Evolutionary conservation across 2,329 filamentous ascomycete genomes (phyloP).

Genomic region (Phyllosticta paracitricarpa): DNA sequence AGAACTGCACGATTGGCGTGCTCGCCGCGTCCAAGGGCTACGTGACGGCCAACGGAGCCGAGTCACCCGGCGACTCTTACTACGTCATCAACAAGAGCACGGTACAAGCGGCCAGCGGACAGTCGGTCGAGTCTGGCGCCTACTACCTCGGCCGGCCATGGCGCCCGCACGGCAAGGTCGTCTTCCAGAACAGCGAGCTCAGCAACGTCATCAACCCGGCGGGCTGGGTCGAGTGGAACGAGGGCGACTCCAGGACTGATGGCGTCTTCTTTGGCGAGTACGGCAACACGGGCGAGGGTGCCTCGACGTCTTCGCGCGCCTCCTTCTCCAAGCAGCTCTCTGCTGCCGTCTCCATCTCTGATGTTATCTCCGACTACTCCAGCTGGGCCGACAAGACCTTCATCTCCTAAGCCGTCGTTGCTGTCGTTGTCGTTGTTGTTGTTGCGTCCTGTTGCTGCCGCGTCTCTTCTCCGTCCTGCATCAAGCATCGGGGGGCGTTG

Average conservation of each 20-base stretch:
- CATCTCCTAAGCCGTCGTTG: neutral
- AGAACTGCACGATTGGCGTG: conserved; percentile 14
- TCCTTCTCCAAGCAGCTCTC: conserved; percentile 14
- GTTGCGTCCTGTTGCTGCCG: neutral
- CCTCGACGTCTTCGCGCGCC: conserved; percentile 30
- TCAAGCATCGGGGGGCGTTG: no score
- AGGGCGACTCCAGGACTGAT: conserved; percentile 21
- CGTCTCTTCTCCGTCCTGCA: neutral
- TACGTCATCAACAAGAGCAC: conserved; percentile 44
- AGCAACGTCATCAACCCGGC: conserved; percentile 45
- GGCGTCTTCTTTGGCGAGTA: conserved; percentile 33
- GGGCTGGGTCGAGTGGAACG: conserved; percentile 40
- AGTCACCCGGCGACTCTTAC: conserved; percentile 25
- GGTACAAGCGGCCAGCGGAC: conserved; percentile 28
- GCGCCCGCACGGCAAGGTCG: conserved; percentile 37
- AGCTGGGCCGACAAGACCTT: conserved; percentile 3
- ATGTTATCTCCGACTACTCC: neutral
- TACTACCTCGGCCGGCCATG: conserved; percentile 42
- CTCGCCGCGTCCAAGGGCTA: conserved; percentile 12
- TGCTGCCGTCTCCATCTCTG: neutral
- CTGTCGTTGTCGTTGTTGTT: neutral
- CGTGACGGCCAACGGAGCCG: conserved; percentile 18
- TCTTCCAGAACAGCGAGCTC: conserved; percentile 40
- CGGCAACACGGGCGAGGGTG: conserved; percentile 44
- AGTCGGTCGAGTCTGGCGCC: conserved; percentile 23